Conservation (phyloP, 2,329 filamentous ascomycete species). For the Hypomyces perniciosus region DNA sequence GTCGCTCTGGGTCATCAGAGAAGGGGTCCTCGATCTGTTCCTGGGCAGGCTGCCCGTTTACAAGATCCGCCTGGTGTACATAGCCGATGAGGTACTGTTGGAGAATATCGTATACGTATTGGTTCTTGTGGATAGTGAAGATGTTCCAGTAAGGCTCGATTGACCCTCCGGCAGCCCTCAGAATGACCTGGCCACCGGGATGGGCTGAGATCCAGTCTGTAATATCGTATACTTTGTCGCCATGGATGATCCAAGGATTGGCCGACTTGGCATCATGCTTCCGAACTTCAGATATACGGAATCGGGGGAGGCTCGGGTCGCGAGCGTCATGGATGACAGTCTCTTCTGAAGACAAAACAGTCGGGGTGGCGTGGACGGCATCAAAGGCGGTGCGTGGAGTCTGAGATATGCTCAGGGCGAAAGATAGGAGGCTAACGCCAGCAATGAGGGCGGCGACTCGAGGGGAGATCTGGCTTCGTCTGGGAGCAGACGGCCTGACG, state of each 20-base stretch:
- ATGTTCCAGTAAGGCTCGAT: constrained; percentile 67
- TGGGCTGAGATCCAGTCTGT: constrained; percentile 62
- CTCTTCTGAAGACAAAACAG: neutral
- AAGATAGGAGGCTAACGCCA: constrained; percentile 5
- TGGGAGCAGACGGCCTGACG: constrained; percentile 1
- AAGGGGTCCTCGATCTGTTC: constrained; percentile 57
- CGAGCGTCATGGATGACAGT: constrained; percentile 1
- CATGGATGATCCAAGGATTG: constrained; percentile 58
- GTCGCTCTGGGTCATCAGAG: constrained; percentile 45
- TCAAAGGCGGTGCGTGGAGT: constrained; percentile 7
- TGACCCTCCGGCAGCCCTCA: constrained; percentile 57
- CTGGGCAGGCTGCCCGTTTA: constrained; percentile 48
- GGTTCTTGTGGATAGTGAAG: constrained; percentile 61
- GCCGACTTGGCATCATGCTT: constrained; percentile 47
- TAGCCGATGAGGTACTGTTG: constrained; percentile 59
- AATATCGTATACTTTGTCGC: constrained; percentile 63
- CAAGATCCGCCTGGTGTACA: constrained; percentile 52
- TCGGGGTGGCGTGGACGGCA: constrained; percentile 2
- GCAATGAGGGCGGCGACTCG: constrained; percentile 8
- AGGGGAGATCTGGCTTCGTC: neutral
- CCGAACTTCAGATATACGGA: constrained; percentile 45
- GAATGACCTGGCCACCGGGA: constrained; percentile 62
- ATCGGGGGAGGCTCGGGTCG: constrained; percentile 41
- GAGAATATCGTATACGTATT: constrained; percentile 59
- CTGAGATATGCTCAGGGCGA: constrained; percentile 6